Percentiles rank a stretch among this genome's conserved stretches.
Evolutionary conservation across 2,329 filamentous ascomycete species (phyloP).

Genomic region (Thielaviopsis ethacetica): DNA sequence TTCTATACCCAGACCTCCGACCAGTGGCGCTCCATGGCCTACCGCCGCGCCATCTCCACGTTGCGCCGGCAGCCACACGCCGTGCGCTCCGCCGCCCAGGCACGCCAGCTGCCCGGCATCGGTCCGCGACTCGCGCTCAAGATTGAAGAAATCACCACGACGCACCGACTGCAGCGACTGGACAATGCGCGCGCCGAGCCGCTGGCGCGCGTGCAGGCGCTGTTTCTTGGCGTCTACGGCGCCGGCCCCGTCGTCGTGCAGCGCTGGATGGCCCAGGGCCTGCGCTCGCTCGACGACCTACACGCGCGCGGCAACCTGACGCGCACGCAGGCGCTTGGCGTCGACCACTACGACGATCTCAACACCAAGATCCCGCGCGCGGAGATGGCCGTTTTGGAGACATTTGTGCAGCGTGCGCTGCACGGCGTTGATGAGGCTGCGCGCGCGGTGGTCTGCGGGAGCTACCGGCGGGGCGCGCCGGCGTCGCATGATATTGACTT

Average conservation of each 20-base stretch:
- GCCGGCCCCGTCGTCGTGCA: constrained; percentile 55
- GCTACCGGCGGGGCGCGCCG: constrained; percentile 63
- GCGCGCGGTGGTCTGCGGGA: constrained; percentile 62
- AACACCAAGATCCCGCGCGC: constrained; percentile 58
- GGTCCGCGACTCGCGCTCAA: constrained; percentile 62
- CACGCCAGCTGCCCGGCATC: constrained; percentile 48
- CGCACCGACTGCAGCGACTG: constrained; percentile 52
- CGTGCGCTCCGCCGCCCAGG: constrained; percentile 54
- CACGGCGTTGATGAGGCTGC: constrained; percentile 43
- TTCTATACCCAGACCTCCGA: constrained; percentile 65
- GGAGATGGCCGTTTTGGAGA: constrained; percentile 57
- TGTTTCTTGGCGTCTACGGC: constrained; percentile 67
- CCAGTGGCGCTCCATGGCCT: constrained; percentile 58
- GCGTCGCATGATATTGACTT: constrained; percentile 73
- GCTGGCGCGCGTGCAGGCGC: constrained; percentile 44
- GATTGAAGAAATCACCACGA: constrained; percentile 76
- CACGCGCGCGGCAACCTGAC: constrained; percentile 44
- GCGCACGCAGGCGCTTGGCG: constrained; percentile 53
- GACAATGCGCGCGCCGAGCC: constrained; percentile 55
- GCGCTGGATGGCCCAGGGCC: constrained; percentile 61
- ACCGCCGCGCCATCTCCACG: constrained; percentile 60
- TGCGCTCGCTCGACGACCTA: constrained; percentile 59
- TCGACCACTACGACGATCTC: constrained; percentile 70
- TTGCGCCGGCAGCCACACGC: constrained; percentile 48
- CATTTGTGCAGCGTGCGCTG: constrained; percentile 44